Base-by-base conservation (phyloP, 2,329 filamentous ascomycete genomes). In the Colletotrichum sp. region DNA sequence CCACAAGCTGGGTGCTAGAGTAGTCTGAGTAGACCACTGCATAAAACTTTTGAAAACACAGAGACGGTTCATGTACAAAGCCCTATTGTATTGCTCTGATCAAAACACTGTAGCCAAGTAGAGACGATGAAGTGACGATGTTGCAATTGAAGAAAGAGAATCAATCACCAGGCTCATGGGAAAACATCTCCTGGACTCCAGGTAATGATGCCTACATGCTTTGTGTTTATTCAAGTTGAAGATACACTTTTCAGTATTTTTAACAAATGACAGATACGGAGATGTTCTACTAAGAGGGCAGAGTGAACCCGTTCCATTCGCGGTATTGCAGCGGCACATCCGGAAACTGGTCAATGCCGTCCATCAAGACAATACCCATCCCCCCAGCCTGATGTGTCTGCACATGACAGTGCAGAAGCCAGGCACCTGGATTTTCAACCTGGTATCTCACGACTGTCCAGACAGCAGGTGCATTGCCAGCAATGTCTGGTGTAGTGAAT, bases 391-490 rank as follows among this genome's bases (percentile, higher is more conserved):
- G 78, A 81, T 90, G 88, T 9, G 83, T 85, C 77, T 88, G 83
- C 21, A 89, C 86, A 79, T 90, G 88, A 76, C 88, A 90, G 80
- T 90, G 88, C 59, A 90, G 77, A 65, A 90, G 79, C 73, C 85
- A 89, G 1, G 87, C 84, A 0, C 88, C 88, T 1, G 88, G 87
- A 71, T 87, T 88, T 1, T 83, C 80, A 1, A 86, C 85, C 62
- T 88, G 84, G 73, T 90, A 90, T 49, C 87, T 77, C 18, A 89
- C 77, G 0, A 84, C 86, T 60, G 87, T 79, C 87, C 87, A 72
- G 4, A 72, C 69, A 16, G 69, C 69, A 1, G 69, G 69, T 12
- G 69, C 69, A 10, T 68, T 16, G 2, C 69, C 69, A 3, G 69
- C 69, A n/a, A 72, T 68, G 5, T 72, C 69, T 1, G 63, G 69